phyloP scores from a whole-genome alignment of 2,329 filamentous ascomycete genomes.

The Ophiostoma ips region DNA sequence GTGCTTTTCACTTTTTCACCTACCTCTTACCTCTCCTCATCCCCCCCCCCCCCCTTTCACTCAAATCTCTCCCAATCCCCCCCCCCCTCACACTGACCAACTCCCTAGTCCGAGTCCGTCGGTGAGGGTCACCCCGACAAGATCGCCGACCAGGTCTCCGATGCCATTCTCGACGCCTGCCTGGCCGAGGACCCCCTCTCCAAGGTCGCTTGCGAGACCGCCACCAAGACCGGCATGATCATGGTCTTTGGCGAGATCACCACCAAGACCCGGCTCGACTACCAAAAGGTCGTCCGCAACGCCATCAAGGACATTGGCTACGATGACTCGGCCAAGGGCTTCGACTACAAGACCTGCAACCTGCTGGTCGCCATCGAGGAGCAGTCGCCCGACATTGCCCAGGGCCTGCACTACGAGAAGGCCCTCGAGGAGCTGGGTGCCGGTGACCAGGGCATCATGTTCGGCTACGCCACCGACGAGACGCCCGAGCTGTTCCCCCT shows the following conservation, averaged over 20 bases:
- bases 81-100: neutral
- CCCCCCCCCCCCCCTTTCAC: too few relatives aligned
- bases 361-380: slow-evolving; percentile 97
- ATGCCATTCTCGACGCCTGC: slow-evolving; percentile 97
- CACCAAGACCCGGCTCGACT: slow-evolving; percentile 90
- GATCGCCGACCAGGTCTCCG: slow-evolving; percentile 96
- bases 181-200: slow-evolving; percentile 87
- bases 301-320: slow-evolving; percentile 98
- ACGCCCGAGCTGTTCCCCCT: slow-evolving; percentile 93
- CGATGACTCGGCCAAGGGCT: slow-evolving; percentile 92
- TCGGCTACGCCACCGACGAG: slow-evolving; percentile 98
- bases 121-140: slow-evolving; percentile 90
- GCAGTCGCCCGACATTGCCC: slow-evolving; percentile 96
- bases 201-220: slow-evolving; percentile 98
- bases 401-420: slow-evolving; percentile 97
- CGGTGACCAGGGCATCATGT: slow-evolving; percentile 99
- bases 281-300: slow-evolving; percentile 91
- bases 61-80: too few relatives aligned
- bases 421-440: slow-evolving; percentile 95
- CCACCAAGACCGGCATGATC: slow-evolving; percentile 99
- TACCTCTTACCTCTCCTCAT: too few relatives aligned
- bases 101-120: slow-evolving; percentile 63
- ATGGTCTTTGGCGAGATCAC: slow-evolving; percentile 99
- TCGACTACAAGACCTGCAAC: slow-evolving; percentile 99
- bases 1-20: too few relatives aligned